Percentiles rank a stretch among this genome's conserved stretches.
These are phyloP conservation scores for Syzygium oleosum DNA, from an alignment of 345 rosid species.

Conservation along the genomic window DNA sequence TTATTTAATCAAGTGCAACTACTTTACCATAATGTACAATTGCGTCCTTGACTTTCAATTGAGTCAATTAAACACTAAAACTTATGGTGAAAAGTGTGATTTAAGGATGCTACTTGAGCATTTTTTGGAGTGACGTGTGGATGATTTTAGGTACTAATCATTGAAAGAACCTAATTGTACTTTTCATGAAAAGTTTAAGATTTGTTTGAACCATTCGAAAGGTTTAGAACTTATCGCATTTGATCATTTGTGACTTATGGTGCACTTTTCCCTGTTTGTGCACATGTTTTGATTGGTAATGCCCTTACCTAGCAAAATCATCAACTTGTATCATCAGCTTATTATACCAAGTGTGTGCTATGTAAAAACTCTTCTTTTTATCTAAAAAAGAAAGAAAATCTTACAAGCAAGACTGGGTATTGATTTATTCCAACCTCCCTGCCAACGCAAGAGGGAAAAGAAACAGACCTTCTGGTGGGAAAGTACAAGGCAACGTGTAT, in stretches of 20 bases:
- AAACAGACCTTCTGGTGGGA: neutral
- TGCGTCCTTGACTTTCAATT: rapidly evolving
- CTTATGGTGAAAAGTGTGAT: neutral
- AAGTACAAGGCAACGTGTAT: neutral
- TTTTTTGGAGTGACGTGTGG: neutral
- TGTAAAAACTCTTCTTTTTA: neutral
- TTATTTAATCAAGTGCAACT: neutral
- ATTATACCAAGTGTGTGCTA: neutral
- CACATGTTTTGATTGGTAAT: neutral
- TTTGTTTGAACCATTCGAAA: neutral
- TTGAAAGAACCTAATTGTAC: neutral
- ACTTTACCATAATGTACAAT: neutral
- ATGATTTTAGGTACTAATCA: neutral
- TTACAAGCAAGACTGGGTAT: neutral
- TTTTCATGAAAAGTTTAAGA: neutral
- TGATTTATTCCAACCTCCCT: neutral
- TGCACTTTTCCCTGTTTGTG: neutral
- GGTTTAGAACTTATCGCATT: rapidly evolving
- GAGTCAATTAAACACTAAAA: neutral
- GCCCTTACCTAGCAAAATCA: neutral
- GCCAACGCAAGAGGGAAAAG: neutral
- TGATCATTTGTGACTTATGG: neutral
- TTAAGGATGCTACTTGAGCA: neutral
- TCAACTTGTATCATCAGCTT: neutral
- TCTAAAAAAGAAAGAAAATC: neutral